These are phyloP conservation scores for Picea abies DNA, from an alignment of 83 land plant genomes.

Conservation along the genomic window DNA sequence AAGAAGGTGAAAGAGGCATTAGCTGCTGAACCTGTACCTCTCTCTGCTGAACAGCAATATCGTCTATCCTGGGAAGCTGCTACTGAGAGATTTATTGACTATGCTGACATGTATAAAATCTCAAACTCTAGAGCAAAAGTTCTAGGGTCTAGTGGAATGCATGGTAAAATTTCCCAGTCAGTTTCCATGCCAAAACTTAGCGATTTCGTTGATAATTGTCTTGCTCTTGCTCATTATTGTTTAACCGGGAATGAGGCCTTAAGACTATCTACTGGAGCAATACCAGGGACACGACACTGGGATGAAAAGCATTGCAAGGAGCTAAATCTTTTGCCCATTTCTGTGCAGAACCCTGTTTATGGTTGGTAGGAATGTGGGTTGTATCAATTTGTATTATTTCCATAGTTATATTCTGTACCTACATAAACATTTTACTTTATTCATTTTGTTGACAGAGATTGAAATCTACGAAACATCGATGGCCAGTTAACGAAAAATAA, in stretches of 20 bases:
- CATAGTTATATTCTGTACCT: no score
- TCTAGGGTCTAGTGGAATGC: slow-evolving; percentile 9
- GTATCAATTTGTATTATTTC: no score
- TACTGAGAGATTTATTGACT: slow-evolving; percentile 86
- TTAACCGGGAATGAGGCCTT: slow-evolving; percentile 80
- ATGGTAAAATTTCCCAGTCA: slow-evolving; percentile 38
- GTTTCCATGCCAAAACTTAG: slow-evolving; percentile 68
- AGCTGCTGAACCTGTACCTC: slow-evolving; percentile 81
- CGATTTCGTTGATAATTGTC: slow-evolving; percentile 73
- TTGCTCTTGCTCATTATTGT: slow-evolving; percentile 85
- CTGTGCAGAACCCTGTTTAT: slow-evolving; percentile 79
- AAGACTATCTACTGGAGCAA: slow-evolving; percentile 80
- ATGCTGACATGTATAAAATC: slow-evolving; percentile 74
- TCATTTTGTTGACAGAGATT: no score
- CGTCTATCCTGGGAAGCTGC: slow-evolving; percentile 98
- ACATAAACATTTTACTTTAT: no score
- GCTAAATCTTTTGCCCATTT: slow-evolving; percentile 73
- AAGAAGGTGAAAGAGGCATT: slow-evolving; percentile 88
- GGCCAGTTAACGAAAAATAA: no score
- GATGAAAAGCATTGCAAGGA: slow-evolving; percentile 78
- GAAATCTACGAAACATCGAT: no score
- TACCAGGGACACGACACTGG: slow-evolving; percentile 70
- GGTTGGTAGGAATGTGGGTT: slow-evolving; percentile 57
- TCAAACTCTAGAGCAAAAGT: slow-evolving; percentile 25
- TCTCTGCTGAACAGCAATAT: slow-evolving; percentile 81